These are phyloP conservation scores for Nadsonia commutata DNA, from an alignment of 1,139 yeast species.

Conservation along the genomic window DNA sequence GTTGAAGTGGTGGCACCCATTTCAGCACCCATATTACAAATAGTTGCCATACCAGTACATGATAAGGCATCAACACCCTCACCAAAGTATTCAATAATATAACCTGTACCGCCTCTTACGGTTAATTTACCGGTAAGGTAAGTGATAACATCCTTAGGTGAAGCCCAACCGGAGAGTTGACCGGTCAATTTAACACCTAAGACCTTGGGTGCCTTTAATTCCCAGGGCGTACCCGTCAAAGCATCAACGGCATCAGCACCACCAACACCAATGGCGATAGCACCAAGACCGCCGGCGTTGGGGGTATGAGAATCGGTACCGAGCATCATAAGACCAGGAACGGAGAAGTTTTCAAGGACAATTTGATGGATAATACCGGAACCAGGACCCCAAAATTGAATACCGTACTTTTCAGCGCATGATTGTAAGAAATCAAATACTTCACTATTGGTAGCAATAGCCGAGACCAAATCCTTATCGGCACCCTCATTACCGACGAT, in stretches of 20 bases:
- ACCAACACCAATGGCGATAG: conserved; percentile 98
- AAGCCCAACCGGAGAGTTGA: conserved; percentile 91
- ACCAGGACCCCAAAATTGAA: conserved; percentile 99
- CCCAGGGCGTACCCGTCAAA: conserved; percentile 93
- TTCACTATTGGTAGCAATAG: conserved; percentile 87
- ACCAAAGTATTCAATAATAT: conserved; percentile 95
- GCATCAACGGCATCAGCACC: conserved; percentile 99
- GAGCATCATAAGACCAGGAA: conserved; percentile 94
- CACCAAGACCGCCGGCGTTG: conserved; percentile 99
- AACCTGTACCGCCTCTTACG: conserved; percentile 98
- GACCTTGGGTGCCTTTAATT: conserved; percentile 95
- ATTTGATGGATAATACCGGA: conserved; percentile 98
- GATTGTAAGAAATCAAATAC: conserved; percentile 89
- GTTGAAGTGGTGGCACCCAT: conserved; percentile 98
- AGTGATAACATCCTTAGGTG: conserved; percentile 95
- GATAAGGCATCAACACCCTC: conserved; percentile 92
- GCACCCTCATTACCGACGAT: conserved; percentile 97
- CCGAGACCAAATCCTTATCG: conserved; percentile 81
- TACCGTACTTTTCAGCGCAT: conserved; percentile 93
- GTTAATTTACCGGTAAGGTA: conserved; percentile 94
- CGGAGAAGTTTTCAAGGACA: conserved; percentile 91
- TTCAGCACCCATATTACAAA: conserved; percentile 99
- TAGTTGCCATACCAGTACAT: conserved; percentile 99
- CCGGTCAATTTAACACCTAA: conserved; percentile 97
- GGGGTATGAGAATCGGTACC: conserved; percentile 99